Percentiles rank a stretch among this genome's conserved stretches.
Evolutionary conservation across 257 asterid species (phyloP).

Genomic region (Solanum pimpinellifolium): DNA sequence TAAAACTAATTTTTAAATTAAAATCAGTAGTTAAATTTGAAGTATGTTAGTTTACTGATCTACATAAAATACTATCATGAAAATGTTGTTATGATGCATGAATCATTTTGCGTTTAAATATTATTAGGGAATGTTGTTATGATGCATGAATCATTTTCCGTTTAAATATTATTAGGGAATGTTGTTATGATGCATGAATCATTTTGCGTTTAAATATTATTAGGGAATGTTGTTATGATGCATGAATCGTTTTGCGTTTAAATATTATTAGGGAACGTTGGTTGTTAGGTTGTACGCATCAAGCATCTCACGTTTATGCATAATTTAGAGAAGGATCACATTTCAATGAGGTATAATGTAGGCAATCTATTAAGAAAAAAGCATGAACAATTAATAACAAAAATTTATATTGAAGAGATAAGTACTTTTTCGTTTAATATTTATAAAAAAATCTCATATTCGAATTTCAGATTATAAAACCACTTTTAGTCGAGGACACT

Average conservation of each 20-base stretch:
- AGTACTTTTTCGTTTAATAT: neutral
- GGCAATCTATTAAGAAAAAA: no score
- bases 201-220: neutral
- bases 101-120: no score
- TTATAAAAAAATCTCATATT: neutral
- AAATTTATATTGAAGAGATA: neutral
- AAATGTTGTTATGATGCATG: no score
- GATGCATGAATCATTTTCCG: no score
- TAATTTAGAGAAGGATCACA: neutral
- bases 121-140: no score
- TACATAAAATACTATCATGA: neutral
- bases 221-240: no score
- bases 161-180: no score
- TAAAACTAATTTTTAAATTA: neutral
- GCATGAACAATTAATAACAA: no score
- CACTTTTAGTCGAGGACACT: neutral
- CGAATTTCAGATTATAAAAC: accelerated
- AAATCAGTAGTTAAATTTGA: neutral
- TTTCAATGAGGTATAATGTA: neutral
- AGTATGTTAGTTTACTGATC: neutral
- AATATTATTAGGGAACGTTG: no score
- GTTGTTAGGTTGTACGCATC: neutral
- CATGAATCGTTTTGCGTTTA: no score
- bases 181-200: no score
- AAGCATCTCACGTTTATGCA: neutral